These are phyloP conservation scores for Mortierella claussenii DNA, from an alignment of 192 early-diverging fungal species.

Conservation along the genomic window DNA sequence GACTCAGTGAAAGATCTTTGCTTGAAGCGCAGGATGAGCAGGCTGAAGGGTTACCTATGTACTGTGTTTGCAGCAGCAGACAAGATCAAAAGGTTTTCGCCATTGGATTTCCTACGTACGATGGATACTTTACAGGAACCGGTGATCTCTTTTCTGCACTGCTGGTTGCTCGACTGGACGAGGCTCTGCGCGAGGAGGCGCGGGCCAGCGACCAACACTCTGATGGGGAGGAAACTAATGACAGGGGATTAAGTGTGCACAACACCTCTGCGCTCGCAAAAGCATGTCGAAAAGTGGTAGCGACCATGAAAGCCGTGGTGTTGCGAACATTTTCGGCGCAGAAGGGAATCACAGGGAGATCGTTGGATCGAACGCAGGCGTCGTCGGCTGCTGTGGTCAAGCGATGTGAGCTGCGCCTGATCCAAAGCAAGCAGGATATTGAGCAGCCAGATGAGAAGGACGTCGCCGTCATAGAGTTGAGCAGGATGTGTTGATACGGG, in stretches of 20 bases:
- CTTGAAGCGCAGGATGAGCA: not conserved
- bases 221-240: not conserved
- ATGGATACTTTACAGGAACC: conserved; percentile 89
- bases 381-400: conserved; percentile 58
- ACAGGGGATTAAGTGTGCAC: too few relatives aligned
- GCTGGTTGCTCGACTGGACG: conserved; percentile 69
- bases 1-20: too few relatives aligned
- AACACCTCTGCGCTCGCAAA: conserved; percentile 34
- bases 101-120: conserved; percentile 80
- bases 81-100: conserved; percentile 57
- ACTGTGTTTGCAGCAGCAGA: conserved; percentile 31
- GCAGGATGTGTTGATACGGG: not conserved
- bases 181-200: conserved; percentile 25
- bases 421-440: conserved; percentile 72
- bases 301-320: conserved; percentile 78
- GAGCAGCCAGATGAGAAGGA: conserved; percentile 58
- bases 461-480: conserved; percentile 36
- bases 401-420: conserved; percentile 76
- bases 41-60: conserved; percentile 7
- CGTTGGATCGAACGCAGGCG: conserved; percentile 23
- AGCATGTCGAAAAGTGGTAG: conserved; percentile 76
- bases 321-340: conserved; percentile 66
- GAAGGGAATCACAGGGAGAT: conserved; percentile 11
- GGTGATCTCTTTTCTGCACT: conserved; percentile 90
- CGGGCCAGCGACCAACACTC: not conserved